phyloP scores from a whole-genome alignment of 148 eudicot genomes.

The Fagopyrum tataricum region DNA sequence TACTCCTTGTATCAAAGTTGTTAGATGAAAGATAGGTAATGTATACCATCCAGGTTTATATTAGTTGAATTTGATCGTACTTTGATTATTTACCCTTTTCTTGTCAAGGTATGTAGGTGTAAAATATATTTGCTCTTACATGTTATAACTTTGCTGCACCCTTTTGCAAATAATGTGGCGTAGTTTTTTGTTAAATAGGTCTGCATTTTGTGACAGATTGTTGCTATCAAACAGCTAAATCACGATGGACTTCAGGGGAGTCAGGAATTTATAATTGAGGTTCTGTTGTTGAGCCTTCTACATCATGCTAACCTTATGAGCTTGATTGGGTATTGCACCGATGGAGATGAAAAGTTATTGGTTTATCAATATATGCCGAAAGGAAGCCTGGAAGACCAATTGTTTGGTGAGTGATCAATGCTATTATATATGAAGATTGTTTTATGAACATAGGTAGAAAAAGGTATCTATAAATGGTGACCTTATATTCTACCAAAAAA shows the following conservation, averaged over 20 bases:
- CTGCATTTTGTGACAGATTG: constrained; percentile 27
- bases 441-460: background rate
- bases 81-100: background rate
- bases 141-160: background rate
- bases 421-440: background rate
- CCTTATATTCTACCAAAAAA: too few species aligned
- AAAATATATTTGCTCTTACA: background rate
- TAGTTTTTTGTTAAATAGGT: background rate
- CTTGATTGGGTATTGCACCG: constrained; percentile 42
- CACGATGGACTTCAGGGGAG: constrained; percentile 41
- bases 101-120: background rate
- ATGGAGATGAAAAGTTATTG: constrained; percentile 41
- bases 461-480: background rate
- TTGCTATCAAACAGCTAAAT: constrained; percentile 39
- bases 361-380: constrained; percentile 47
- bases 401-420: constrained; percentile 31
- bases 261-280: constrained; percentile 45
- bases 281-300: constrained; percentile 47
- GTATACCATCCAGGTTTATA: background rate
- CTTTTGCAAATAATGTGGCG: background rate
- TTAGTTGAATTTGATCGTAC: background rate
- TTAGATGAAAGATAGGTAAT: background rate
- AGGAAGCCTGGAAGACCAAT: constrained; percentile 41
- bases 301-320: constrained; percentile 42
- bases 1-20: background rate